phyloP scores from a whole-genome alignment of 495 filamentous ascomycete species.

The Aspergillus baeticus region DNA sequence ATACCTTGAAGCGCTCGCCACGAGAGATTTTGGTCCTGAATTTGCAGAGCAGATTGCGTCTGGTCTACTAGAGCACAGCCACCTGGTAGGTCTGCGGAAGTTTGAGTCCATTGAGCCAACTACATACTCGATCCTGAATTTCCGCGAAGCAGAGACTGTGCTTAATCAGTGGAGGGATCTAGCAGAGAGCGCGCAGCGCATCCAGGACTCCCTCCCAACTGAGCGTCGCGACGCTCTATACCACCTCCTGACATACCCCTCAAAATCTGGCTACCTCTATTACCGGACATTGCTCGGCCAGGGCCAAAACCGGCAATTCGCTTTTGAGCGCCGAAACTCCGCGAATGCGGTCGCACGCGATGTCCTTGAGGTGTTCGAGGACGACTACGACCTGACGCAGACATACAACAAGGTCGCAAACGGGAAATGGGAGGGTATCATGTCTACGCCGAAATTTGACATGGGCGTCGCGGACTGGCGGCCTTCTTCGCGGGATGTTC shows the following conservation, averaged over 20 bases:
- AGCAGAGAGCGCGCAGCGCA: constrained; percentile 46
- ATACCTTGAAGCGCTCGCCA: background rate
- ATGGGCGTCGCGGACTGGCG: background rate
- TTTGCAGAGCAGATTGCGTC: too few species aligned
- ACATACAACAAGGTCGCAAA: too few species aligned
- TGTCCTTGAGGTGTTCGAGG: too few species aligned
- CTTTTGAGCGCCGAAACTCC: background rate
- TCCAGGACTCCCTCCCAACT: constrained; percentile 53
- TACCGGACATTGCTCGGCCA: background rate
- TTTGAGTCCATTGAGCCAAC: constrained; percentile 65
- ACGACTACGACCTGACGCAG: too few species aligned
- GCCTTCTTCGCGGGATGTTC: background rate
- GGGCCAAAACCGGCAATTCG: background rate
- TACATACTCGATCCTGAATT: constrained; percentile 66
- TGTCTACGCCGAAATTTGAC: too few species aligned
- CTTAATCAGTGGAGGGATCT: constrained; percentile 64
- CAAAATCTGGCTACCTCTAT: constrained; percentile 51
- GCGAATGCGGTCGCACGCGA: background rate
- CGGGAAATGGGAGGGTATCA: too few species aligned
- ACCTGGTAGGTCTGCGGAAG: constrained; percentile 39
- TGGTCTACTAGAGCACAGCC: too few species aligned
- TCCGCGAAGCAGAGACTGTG: constrained; percentile 66
- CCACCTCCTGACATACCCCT: constrained; percentile 68
- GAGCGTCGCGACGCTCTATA: constrained; percentile 59
- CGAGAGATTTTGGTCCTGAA: constrained; percentile 55